Evolutionary conservation across 2,329 filamentous ascomycete genomes (phyloP).

Genomic region (Phyllachora maydis): DNA sequence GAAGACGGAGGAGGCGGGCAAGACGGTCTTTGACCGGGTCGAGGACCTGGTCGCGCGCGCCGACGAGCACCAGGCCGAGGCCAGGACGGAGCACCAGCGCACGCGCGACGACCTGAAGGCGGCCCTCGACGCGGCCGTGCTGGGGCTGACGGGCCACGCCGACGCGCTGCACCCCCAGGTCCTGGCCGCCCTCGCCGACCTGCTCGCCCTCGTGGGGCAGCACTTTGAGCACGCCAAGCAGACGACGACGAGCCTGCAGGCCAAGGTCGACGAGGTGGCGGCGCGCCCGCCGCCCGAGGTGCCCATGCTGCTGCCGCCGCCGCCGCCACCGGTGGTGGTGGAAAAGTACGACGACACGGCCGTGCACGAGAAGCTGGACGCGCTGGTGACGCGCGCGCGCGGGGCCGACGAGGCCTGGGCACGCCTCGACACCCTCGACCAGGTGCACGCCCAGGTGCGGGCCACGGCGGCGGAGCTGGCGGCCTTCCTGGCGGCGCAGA

Average conservation of each 20-base stretch:
- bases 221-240: conserved; percentile 78
- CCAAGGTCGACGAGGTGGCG: conserved; percentile 40
- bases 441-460: conserved; percentile 75
- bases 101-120: conserved; percentile 67
- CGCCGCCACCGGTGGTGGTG: too few species aligned
- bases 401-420: conserved; percentile 47
- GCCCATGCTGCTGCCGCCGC: conserved; percentile 31
- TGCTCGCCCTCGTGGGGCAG: conserved; percentile 63
- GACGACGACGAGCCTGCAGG: conserved; percentile 31
- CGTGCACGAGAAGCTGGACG: conserved; percentile 36
- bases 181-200: conserved; percentile 65
- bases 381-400: conserved; percentile 40
- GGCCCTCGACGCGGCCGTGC: conserved; percentile 49
- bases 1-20: conserved; percentile 72
- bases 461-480: conserved; percentile 69
- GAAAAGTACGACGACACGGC: conserved; percentile 45
- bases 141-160: conserved; percentile 58
- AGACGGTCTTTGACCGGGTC: conserved; percentile 66
- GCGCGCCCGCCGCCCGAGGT: conserved; percentile 36
- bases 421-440: conserved; percentile 66
- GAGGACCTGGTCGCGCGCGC: conserved; percentile 58
- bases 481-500: conserved; percentile 60
- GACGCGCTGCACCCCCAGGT: conserved; percentile 77
- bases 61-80: conserved; percentile 54
- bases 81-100: conserved; percentile 60